Evolutionary conservation across 805 yeast genomes (phyloP).

Genomic region (Hanseniaspora nectarophila): DNA sequence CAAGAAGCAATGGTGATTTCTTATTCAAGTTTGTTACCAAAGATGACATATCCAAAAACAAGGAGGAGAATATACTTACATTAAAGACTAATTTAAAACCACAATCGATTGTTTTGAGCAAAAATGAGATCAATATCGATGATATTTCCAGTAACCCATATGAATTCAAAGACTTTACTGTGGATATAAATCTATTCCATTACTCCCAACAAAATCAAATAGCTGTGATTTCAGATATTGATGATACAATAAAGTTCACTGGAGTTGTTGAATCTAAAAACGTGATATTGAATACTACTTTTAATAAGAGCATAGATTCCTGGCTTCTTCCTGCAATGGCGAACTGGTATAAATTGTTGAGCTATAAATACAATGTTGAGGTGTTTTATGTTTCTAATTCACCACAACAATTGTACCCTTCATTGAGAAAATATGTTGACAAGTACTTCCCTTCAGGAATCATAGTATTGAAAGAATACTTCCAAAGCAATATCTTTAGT

Average conservation of each 20-base stretch:
- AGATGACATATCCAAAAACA: constrained; percentile 47
- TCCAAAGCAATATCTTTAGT: constrained; percentile 61
- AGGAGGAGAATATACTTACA: constrained; percentile 38
- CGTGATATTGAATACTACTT: constrained; percentile 65
- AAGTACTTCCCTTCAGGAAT: constrained; percentile 63
- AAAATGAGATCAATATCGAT: neutral
- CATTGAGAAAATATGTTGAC: constrained; percentile 26
- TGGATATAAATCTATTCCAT: constrained; percentile 16
- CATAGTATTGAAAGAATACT: constrained; percentile 73
- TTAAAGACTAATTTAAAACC: constrained; percentile 37
- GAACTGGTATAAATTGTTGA: constrained; percentile 53
- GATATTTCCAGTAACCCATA: neutral
- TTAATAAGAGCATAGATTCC: constrained; percentile 51
- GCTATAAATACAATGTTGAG: constrained; percentile 34
- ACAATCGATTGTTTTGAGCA: constrained; percentile 17
- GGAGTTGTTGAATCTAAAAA: constrained; percentile 85
- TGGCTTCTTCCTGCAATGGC: constrained; percentile 68
- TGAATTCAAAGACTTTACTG: constrained; percentile 16
- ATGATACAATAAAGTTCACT: constrained; percentile 83
- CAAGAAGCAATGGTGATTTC: constrained; percentile 63
- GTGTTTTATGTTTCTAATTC: constrained; percentile 92
- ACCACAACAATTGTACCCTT: constrained; percentile 77
- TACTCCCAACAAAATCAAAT: constrained; percentile 34
- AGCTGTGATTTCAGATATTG: constrained; percentile 79
- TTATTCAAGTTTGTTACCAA: constrained; percentile 39